These are phyloP conservation scores for Skeletonema marinoi DNA, from an alignment of 108 stramenopile species.

Conservation along the genomic window DNA sequence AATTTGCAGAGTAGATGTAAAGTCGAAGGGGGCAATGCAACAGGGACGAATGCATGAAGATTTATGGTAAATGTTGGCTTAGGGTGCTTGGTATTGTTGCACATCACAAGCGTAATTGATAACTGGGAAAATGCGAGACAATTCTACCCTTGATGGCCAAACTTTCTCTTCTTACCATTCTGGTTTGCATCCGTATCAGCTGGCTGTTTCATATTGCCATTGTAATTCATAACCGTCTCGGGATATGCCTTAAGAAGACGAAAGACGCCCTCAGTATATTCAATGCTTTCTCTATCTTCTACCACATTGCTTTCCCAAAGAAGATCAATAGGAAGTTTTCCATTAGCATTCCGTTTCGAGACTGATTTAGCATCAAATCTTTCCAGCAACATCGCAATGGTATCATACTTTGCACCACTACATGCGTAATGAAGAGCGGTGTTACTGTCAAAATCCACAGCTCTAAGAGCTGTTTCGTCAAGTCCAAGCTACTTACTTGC, in stretches of 20 bases:
- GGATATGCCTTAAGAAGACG: not conserved
- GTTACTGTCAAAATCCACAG: no score
- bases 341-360: not conserved
- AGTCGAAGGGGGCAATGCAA: not conserved
- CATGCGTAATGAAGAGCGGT: not conserved
- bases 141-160: no score
- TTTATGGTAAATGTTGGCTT: not conserved
- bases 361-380: no score
- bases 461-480: no score
- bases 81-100: not conserved
- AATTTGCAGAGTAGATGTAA: conserved; percentile 27
- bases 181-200: no score
- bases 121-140: not conserved
- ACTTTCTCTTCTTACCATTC: no score
- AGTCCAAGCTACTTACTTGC: no score
- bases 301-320: not conserved
- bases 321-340: conserved; percentile 4
- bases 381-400: not conserved
- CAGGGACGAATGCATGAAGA: not conserved
- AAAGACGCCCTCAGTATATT: not conserved
- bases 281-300: not conserved
- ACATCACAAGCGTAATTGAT: not conserved
- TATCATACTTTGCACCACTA: not conserved
- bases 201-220: no score
- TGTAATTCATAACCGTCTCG: not conserved